Base-by-base conservation (phyloP, 768 basidiomycete species). In the Lentinula edodes region DNA sequence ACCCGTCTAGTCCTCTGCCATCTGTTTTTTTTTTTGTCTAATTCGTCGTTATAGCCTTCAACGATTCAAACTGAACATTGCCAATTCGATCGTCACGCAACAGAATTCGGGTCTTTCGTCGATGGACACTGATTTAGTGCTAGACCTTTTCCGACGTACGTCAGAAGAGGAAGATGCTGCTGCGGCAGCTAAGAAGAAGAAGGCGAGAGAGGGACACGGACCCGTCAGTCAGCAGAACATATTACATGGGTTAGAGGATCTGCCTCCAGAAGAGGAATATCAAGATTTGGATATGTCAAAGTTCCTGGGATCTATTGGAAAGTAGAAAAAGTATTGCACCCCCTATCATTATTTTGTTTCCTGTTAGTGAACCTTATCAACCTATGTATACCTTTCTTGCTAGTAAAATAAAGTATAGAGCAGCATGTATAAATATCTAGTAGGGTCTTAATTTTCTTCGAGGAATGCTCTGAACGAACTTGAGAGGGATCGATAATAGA, bases 31-130 rank as follows among this genome's bases (percentile, higher is more conserved):
- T 36, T 16, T 2, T 57, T 1, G n/a, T 64, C 63, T 35, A 66
- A 65, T 45, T 45, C 35, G 18, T 59, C 18, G 34, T 54, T 48
- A 3, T 71, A 98, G 96, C 39, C 73, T 99, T 64, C 97, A 99
- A 81, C 91, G 95, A 54, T 99, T 99, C 84, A 99, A 99, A 73
- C 82, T 98, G 67, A 98, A 98, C 67, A 96, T 99, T 67, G 97
- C 97, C 35, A 89, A 93, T 66, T 94, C 97, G 7, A 87, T 99
- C 62, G 93, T 99, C 54, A 98, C 93, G 1, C 95, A 99, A 71
- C 95, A 99, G 72, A 99, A 99, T 71, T 84, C 96, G 0, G 95
- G 93, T 20, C 75, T 99, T 52, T 79, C 88, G 1, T 93, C 93
- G 2, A 98, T 99, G 95, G 95, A 96, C 68, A 98, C 97, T 0